phyloP scores from a whole-genome alignment of 352 stramenopile genomes.

The Phytophthora brassicae region DNA sequence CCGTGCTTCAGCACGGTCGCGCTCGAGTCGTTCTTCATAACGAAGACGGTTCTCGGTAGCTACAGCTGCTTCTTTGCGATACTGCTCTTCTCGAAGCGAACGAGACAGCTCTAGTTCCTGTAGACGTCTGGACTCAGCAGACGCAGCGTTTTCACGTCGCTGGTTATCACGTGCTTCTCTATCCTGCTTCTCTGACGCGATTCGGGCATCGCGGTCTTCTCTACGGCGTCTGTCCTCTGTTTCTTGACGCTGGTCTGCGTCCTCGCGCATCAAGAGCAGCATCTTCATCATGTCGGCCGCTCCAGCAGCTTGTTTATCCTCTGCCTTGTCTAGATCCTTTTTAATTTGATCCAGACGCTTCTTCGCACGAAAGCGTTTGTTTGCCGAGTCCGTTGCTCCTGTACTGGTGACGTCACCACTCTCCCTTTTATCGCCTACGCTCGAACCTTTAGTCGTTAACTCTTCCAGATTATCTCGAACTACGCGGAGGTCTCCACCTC shows the following conservation, averaged over 20 bases:
- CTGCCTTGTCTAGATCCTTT: neutral
- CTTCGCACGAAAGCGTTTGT: neutral
- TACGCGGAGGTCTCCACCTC: neutral
- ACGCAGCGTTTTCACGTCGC: neutral
- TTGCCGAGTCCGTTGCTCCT: neutral
- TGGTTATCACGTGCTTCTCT: neutral
- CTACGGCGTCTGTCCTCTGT: neutral
- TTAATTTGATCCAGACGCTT: neutral
- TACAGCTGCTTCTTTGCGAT: no score
- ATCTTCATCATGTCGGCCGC: neutral
- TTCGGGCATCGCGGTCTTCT: no score
- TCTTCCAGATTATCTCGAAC: neutral
- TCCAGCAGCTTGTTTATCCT: neutral
- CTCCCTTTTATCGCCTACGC: no score
- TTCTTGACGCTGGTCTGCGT: neutral
- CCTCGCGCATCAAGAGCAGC: neutral
- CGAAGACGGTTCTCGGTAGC: no score
- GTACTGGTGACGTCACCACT: neutral
- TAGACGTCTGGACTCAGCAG: neutral
- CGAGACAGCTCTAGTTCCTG: neutral
- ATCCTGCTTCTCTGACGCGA: no score
- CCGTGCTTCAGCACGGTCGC: no score
- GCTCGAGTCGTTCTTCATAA: no score
- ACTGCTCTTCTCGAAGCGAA: neutral
- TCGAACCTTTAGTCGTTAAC: no score